Evolutionary conservation across 768 basidiomycete species (phyloP), one percentile per base, ranked within the genome.

Genomic region (Leccinum longicurvipes): DNA sequence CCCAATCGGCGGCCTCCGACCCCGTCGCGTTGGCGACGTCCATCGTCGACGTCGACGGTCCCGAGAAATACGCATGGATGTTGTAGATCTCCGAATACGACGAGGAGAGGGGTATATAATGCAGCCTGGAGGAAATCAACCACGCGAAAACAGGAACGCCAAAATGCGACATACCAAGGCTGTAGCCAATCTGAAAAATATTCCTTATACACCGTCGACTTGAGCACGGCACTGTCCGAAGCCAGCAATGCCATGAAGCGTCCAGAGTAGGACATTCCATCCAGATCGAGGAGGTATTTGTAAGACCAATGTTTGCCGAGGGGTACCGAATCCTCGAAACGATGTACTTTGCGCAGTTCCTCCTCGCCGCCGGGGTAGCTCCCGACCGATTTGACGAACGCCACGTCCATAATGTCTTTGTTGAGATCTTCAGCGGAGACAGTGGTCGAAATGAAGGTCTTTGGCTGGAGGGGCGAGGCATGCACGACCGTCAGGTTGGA

Each of bases 231-330:
- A 59, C 91, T 92, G 69, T 96, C 93, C 51, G 89, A 93, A 42
- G 86, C 87, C 63, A 93, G 72, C 67, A 92, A 85, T 1, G 86
- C 80, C 80, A 93, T 84, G 70, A 97, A 94, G 12, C 93, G 80
- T 3, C 87, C 95, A 25, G 89, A 93, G 71, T 98, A 98, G 19
- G 91, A 87, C 90, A 94, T 95, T 15, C 96, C 95, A 65, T 97
- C 95, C 54, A 98, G 72, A 71, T 98, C 95, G 58, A 95, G 73
- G 32, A 96, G 78, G 66, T 95, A 93, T 75, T 97, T 96, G 77
- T 94, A 92, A 56, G 85, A 77, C 95, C 95, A 98, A 65, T 93
- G 88, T 53, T 85, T 80, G 6, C 91, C 91, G 1, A 98, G 75
- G 3, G 88, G 86, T 1, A 91, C 92, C 1, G 89, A 77, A 50